Evolutionary conservation across 73 alveolate species (phyloP), one percentile per base, ranked within the genome.

Genomic region (Urostyla sp.): DNA sequence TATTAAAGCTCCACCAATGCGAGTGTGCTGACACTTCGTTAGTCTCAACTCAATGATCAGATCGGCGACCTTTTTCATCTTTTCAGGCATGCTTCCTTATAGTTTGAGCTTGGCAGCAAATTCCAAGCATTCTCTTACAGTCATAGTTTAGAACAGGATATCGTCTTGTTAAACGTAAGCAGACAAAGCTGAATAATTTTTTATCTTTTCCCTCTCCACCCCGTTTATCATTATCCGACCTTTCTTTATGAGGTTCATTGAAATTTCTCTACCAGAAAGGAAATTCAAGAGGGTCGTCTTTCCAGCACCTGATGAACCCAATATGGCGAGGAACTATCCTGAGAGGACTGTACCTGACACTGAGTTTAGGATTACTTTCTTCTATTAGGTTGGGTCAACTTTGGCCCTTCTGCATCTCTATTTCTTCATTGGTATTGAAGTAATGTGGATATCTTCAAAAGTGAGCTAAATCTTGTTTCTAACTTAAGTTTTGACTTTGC

Each of bases 221-320:
- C 28, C 28, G 40, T 75, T 75, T 63, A 75, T 57, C 8, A 30
- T 8, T 37, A 79, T 66, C 20, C 38, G 48, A 7, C 85, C 90
- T 27, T 18, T n/a, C 32, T 80, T 77, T 24, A 1, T 26, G 44
- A 77, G 31, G 28, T 77, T 77, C 21, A 27, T 40, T 18, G 59
- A 31, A 26, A 38, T 52, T 27, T 49, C 87, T 48, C 44, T 40
- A 2, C 81, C 81, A 0, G 86, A 48, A 1, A 87, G 30, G 30
- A 43, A 67, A 78, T 88, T 88, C 36, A 88, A 48, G 23, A 88
- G 83, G 0, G 95, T 84, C 6, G 95, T 88, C 74, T 88, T 88
- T 20, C 95, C 95, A 44, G 88, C 87, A 0, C 91, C 91, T 72
- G n/a, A 78, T 26, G 93, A 67, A 27, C 94, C 94, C 55, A 80